phyloP scores from a whole-genome alignment of 164 flowering plant genomes.

The Berberis thunbergii region DNA sequence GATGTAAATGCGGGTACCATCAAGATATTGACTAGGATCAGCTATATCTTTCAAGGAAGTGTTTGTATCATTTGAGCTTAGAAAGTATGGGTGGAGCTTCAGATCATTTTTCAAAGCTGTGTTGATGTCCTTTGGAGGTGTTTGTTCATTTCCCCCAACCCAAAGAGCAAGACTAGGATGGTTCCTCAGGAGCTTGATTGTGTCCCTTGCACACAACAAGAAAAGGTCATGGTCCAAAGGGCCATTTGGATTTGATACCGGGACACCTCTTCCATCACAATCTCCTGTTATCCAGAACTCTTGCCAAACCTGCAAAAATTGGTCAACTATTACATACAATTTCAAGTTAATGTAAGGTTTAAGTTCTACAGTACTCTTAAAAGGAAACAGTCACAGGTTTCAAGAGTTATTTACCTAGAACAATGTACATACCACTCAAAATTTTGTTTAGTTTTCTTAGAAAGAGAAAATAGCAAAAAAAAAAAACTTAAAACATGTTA shows the following conservation, averaged over 20 bases:
- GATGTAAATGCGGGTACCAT: conserved; percentile 81
- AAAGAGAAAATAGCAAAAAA: too few species aligned
- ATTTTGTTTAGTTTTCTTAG: too few species aligned
- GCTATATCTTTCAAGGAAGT: conserved; percentile 15
- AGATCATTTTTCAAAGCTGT: conserved; percentile 58
- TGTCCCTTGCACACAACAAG: conserved; percentile 85
- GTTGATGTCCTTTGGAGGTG: conserved; percentile 83
- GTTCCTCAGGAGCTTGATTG: conserved; percentile 87
- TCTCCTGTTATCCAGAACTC: conserved; percentile 99
- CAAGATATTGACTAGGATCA: conserved; percentile 92
- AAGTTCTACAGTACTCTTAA: too few species aligned
- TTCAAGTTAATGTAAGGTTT: too few species aligned
- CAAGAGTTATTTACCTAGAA: too few species aligned
- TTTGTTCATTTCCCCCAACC: conserved; percentile 98
- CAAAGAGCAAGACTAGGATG: conserved; percentile 97
- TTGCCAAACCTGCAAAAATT: conserved; percentile 84
- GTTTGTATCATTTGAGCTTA: conserved; percentile 12
- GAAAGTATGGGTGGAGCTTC: conserved; percentile 66
- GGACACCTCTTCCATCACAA: conserved; percentile 86
- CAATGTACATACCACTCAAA: too few species aligned
- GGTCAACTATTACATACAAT: not conserved
- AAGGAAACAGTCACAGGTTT: too few species aligned
- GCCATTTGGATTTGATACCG: conserved; percentile 85
- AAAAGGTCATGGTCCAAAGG: conserved; percentile 93
- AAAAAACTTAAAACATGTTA: too few species aligned